Evolutionary conservation across 345 rosid species (phyloP).

Genomic region (Populus pruinosa): DNA sequence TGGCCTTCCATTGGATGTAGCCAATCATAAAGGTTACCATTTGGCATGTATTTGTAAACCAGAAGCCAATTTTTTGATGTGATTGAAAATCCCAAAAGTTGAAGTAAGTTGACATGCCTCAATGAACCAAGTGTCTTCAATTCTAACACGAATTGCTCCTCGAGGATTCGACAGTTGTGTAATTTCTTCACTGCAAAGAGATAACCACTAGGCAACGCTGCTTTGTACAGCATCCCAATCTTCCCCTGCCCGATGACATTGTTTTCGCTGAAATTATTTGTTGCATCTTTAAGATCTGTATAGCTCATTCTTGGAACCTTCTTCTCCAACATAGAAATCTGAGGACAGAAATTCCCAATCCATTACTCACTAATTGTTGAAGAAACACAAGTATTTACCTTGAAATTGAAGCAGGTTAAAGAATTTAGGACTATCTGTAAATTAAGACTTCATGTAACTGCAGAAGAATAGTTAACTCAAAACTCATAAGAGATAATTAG

Average conservation of each 20-base stretch:
- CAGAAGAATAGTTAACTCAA: too few species aligned
- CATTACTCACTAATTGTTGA: too few species aligned
- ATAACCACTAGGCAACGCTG: conserved; percentile 4
- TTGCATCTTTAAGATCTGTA: conserved; percentile 23
- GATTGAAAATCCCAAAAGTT: conserved; percentile 27
- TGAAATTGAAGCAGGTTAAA: too few species aligned
- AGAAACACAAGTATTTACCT: too few species aligned
- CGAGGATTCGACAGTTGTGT: conserved; percentile 1
- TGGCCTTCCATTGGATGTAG: conserved; percentile 10
- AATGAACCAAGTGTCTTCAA: conserved; percentile 13
- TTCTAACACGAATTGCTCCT: conserved; percentile 24
- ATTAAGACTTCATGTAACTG: too few species aligned
- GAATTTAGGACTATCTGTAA: too few species aligned
- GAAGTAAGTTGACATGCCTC: conserved; percentile 26
- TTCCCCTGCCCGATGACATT: conserved; percentile 18
- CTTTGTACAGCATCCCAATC: conserved; percentile 27
- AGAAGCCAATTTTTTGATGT: conserved; percentile 19
- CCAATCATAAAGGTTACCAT: conserved; percentile 20
- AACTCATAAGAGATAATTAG: too few species aligned
- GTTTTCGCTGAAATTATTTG: conserved; percentile 16
- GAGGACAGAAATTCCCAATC: background rate
- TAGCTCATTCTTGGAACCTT: conserved; percentile 15
- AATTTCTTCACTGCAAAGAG: conserved; percentile 23
- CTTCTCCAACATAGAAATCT: conserved; percentile 25
- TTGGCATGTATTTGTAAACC: conserved; percentile 25